phyloP scores from a whole-genome alignment of 345 rosid genomes.

The Limnanthes douglasii region DNA sequence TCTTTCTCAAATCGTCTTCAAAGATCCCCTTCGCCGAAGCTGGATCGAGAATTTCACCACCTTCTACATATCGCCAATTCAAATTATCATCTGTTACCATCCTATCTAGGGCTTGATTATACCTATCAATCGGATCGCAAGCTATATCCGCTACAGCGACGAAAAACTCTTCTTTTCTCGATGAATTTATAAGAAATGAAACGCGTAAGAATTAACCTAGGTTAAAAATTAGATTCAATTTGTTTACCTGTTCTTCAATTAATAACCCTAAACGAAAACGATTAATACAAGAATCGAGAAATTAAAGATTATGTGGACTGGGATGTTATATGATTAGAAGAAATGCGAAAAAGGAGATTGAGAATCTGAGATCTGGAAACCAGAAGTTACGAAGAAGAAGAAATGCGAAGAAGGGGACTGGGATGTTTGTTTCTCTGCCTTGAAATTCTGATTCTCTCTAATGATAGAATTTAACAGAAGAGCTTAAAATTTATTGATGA shows the following conservation, averaged over 20 bases:
- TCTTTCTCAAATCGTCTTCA: slow-evolving; percentile 43
- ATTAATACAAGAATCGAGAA: too few relatives aligned
- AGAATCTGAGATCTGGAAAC: neutral
- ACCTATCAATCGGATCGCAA: slow-evolving; percentile 11
- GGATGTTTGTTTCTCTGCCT: too few relatives aligned
- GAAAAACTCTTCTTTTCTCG: neutral
- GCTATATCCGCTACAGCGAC: neutral
- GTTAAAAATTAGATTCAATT: neutral
- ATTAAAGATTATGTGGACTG: neutral
- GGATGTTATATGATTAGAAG: neutral
- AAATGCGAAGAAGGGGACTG: neutral
- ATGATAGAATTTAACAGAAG: too few relatives aligned
- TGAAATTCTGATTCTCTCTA: too few relatives aligned
- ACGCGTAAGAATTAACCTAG: neutral
- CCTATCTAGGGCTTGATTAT: too few relatives aligned
- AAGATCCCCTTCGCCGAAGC: slow-evolving; percentile 60
- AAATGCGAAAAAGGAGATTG: neutral
- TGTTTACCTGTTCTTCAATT: neutral
- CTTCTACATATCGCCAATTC: slow-evolving; percentile 61
- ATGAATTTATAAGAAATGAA: too few relatives aligned
- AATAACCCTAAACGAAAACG: slow-evolving; percentile 1
- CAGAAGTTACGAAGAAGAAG: too few relatives aligned
- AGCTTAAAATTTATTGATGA: too few relatives aligned
- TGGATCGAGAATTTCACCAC: slow-evolving; percentile 65
- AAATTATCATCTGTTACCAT: slow-evolving; percentile 15